phyloP scores from a whole-genome alignment of 148 eudicot species.

The Pharnaceum exiguum region DNA sequence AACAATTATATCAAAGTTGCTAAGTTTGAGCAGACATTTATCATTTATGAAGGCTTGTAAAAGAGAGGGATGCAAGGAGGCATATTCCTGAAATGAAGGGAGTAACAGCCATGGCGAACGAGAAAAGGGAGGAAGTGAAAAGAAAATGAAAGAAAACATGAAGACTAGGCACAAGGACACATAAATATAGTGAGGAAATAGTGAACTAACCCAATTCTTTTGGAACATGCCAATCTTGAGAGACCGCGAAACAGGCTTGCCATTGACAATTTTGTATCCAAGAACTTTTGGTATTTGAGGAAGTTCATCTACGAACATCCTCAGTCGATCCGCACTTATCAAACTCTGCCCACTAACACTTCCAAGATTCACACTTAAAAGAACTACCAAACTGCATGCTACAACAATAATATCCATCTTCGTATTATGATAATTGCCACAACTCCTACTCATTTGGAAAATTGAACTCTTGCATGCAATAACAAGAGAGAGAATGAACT shows the following conservation, averaged over 20 bases:
- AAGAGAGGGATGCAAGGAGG: no score
- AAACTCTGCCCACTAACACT: background rate
- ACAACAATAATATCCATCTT: no score
- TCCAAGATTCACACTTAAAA: background rate
- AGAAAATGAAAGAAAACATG: background rate
- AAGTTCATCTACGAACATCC: slow-evolving; percentile 71
- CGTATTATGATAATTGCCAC: no score
- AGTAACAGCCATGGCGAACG: no score
- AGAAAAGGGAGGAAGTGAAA: background rate
- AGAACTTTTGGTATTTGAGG: slow-evolving; percentile 54
- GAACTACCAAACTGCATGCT: background rate
- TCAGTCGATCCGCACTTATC: slow-evolving; percentile 7
- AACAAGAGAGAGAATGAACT: no score
- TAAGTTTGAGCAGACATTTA: no score
- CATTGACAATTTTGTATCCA: slow-evolving; percentile 36
- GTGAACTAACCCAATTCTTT: slow-evolving; percentile 60
- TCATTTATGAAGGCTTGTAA: no score
- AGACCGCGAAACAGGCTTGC: slow-evolving; percentile 25
- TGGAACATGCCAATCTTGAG: slow-evolving; percentile 64
- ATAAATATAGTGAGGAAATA: no score
- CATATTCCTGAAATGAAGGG: no score
- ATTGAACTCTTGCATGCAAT: no score
- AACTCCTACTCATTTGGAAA: no score
- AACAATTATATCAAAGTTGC: no score
- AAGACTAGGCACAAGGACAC: background rate